These are phyloP conservation scores for Phytopythium kandeliae DNA, from an alignment of 352 stramenopile species.

Conservation along the genomic window DNA sequence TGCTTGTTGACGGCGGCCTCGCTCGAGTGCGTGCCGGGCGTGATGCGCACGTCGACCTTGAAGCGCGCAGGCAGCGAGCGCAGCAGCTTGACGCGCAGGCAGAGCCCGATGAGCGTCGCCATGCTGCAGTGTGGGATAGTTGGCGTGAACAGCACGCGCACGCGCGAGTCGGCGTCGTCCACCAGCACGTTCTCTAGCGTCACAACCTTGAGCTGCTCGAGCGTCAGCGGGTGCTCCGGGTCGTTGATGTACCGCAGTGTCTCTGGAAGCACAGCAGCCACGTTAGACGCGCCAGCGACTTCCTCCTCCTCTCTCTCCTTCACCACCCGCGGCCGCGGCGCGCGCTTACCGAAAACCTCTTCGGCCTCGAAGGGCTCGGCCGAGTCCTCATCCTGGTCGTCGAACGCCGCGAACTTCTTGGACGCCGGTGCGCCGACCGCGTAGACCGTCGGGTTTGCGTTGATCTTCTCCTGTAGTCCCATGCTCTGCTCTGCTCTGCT, in stretches of 20 bases:
- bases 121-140: constrained; percentile 98
- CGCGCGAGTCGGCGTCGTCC: constrained; percentile 69
- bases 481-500: no score
- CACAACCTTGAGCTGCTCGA: constrained; percentile 93
- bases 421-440: constrained; percentile 45
- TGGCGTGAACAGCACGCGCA: constrained; percentile 88
- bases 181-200: constrained; percentile 88
- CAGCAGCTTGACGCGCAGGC: constrained; percentile 94
- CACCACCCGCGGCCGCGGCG: no score
- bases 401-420: constrained; percentile 63
- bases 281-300: no score
- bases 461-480: constrained; percentile 80
- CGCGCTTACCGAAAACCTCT: constrained; percentile 79
- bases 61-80: constrained; percentile 91
- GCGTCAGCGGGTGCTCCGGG: constrained; percentile 90
- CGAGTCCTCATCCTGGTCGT: constrained; percentile 53
- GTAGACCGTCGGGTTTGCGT: constrained; percentile 87
- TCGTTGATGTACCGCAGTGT: constrained; percentile 89
- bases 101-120: constrained; percentile 96
- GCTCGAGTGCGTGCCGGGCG: constrained; percentile 91
- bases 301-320: no score
- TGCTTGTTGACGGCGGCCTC: constrained; percentile 97
- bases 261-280: no score
- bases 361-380: constrained; percentile 76
- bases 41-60: constrained; percentile 93